phyloP scores from a whole-genome alignment of 164 flowering plant species.

The Vitis vinifera region DNA sequence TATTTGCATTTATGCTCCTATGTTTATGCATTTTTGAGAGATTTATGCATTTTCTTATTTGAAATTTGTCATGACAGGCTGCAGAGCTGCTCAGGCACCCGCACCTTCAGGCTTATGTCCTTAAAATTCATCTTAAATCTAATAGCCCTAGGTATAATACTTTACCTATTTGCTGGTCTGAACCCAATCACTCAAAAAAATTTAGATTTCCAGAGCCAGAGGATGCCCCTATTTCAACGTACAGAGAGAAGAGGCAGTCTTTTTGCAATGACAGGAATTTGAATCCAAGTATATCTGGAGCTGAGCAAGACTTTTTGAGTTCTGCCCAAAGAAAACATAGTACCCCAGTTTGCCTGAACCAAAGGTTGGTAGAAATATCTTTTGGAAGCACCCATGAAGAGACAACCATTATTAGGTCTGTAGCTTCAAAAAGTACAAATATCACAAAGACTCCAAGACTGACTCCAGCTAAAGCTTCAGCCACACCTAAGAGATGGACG shows the following conservation, averaged over 20 bases:
- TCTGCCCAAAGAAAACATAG: slow-evolving; percentile 42
- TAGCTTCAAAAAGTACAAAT: slow-evolving; percentile 32
- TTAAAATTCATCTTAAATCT: slow-evolving; percentile 60
- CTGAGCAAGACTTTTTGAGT: slow-evolving; percentile 50
- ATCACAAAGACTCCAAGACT: slow-evolving; percentile 47
- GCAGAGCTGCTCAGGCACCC: slow-evolving; percentile 85
- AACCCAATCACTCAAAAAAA: slow-evolving; percentile 39
- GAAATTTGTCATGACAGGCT: slow-evolving; percentile 52
- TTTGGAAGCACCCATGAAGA: slow-evolving; percentile 44
- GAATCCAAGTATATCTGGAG: slow-evolving; percentile 68
- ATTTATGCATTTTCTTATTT: not conserved
- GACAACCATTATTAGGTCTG: slow-evolving; percentile 31
- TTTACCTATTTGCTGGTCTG: slow-evolving; percentile 44
- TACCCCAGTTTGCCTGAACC: slow-evolving; percentile 29
- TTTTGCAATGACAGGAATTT: slow-evolving; percentile 59
- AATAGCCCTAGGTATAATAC: slow-evolving; percentile 55
- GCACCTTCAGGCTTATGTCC: slow-evolving; percentile 74
- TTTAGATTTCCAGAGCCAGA: slow-evolving; percentile 52
- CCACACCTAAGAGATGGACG: slow-evolving; percentile 54
- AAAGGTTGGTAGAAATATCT: slow-evolving; percentile 43
- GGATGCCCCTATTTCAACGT: slow-evolving; percentile 22
- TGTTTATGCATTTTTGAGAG: too few relatives aligned
- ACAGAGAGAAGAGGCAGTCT: slow-evolving; percentile 49
- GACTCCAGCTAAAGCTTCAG: slow-evolving; percentile 50
- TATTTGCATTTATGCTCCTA: too few relatives aligned